Percentiles rank a stretch among this genome's conserved stretches.
Conservation (phyloP, 352 stramenopile genomes). For the Globisporangium cylindrosporum region DNA sequence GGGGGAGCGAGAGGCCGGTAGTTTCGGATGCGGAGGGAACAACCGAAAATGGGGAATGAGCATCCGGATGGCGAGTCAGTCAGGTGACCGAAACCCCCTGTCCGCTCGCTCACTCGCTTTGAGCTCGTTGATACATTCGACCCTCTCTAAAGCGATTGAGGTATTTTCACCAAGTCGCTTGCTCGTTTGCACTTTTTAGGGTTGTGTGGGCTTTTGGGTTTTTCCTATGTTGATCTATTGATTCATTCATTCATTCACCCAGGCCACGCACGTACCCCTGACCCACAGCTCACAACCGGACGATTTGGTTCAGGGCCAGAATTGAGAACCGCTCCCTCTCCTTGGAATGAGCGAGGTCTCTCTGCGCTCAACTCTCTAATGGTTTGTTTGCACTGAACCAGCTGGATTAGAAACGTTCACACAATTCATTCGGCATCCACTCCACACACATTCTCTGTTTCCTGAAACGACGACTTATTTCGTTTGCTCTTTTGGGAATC, state of each 20-base stretch:
- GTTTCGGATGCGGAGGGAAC: constrained; percentile 11
- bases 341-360: background rate
- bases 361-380: background rate
- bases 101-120: background rate
- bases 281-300: background rate
- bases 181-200: background rate
- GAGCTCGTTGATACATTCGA: background rate
- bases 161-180: background rate
- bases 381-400: background rate
- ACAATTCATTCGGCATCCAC: background rate
- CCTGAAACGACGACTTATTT: background rate
- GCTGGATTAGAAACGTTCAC: background rate
- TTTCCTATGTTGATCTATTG: background rate
- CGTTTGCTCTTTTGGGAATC: background rate
- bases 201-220: background rate
- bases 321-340: background rate
- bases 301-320: background rate
- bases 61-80: background rate
- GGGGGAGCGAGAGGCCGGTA: constrained; percentile 2
- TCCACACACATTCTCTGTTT: background rate
- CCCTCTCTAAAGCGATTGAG: background rate
- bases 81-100: background rate
- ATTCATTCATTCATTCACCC: background rate
- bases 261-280: background rate
- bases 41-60: constrained; percentile 21